Conservation (phyloP, 2,329 filamentous ascomycete species). For the Exophiala calicioides region DNA sequence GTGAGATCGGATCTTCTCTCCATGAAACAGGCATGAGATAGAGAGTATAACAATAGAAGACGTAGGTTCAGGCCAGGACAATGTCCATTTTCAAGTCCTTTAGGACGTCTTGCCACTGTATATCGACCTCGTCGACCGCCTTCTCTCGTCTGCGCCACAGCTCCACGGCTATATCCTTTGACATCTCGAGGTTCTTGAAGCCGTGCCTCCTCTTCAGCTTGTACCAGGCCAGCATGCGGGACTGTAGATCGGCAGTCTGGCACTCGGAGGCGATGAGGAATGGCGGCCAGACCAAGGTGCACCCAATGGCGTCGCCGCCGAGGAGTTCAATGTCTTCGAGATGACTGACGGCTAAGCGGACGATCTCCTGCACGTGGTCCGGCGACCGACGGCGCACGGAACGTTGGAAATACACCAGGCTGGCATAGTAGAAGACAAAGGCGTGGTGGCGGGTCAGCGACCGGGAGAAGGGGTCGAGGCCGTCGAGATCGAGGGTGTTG, state of each 20-base stretch:
- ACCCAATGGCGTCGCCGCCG: conserved; percentile 35
- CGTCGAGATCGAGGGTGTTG: conserved; percentile 23
- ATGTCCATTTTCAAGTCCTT: conserved; percentile 39
- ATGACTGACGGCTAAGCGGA: conserved; percentile 36
- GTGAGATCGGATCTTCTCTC: no score
- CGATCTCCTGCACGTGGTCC: conserved; percentile 35
- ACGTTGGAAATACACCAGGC: conserved; percentile 40
- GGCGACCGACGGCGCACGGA: conserved; percentile 33
- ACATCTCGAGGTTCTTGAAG: conserved; percentile 37
- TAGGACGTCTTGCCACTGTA: conserved; percentile 40
- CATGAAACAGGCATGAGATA: no score
- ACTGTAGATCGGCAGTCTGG: conserved; percentile 31
- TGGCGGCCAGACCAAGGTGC: conserved; percentile 41
- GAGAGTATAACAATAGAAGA: no score
- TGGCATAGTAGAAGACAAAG: conserved; percentile 41
- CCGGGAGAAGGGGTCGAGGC: conserved; percentile 30
- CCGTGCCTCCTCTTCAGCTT: conserved; percentile 38
- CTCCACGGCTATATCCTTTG: conserved; percentile 36
- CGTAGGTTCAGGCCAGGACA: conserved; percentile 29
- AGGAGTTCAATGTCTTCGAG: conserved; percentile 37
- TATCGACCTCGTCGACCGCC: conserved; percentile 24
- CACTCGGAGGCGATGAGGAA: conserved; percentile 42
- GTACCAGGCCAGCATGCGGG: conserved; percentile 37
- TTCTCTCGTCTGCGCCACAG: conserved; percentile 35
- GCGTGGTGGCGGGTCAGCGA: conserved; percentile 29